phyloP scores from a whole-genome alignment of 257 asterid genomes.

The Solanum pennellii region DNA sequence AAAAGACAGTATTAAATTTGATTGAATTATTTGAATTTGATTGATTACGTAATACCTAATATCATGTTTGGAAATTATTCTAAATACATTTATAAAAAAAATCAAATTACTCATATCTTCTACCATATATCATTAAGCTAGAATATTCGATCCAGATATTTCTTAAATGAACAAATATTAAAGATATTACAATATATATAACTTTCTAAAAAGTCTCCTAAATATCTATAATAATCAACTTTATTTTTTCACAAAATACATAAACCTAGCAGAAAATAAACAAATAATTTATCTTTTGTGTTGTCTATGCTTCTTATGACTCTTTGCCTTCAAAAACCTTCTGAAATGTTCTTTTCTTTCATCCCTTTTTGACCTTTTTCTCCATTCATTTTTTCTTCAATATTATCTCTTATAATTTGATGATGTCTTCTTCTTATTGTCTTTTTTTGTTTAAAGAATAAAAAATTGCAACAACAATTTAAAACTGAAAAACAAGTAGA shows the following conservation, averaged over 20 bases:
- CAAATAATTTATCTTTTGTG: slow-evolving; percentile 6
- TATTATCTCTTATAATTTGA: slow-evolving; percentile 14
- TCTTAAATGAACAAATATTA: not conserved
- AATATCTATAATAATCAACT: not conserved
- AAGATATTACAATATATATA: not conserved
- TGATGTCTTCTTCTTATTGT: slow-evolving; percentile 10
- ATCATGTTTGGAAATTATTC: no score
- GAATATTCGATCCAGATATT: not conserved
- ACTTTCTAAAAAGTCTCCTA: not conserved
- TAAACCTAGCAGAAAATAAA: not conserved
- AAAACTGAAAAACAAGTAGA: slow-evolving; percentile 30
- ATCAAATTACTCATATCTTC: not conserved
- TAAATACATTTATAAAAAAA: no score
- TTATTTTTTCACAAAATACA: not conserved
- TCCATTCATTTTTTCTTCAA: slow-evolving; percentile 1
- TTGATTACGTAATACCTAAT: not conserved
- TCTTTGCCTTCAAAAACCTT: slow-evolving; percentile 44
- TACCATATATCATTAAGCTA: not conserved
- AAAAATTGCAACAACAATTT: slow-evolving; percentile 42
- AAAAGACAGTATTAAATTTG: not conserved
- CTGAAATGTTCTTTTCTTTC: slow-evolving; percentile 41
- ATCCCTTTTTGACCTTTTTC: slow-evolving; percentile 5
- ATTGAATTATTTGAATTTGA: not conserved
- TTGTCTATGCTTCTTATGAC: slow-evolving; percentile 21
- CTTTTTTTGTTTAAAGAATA: slow-evolving; percentile 32